These are phyloP conservation scores for Backusella morwellensis DNA, from an alignment of 192 early-diverging fungal genomes.

Conservation along the genomic window DNA sequence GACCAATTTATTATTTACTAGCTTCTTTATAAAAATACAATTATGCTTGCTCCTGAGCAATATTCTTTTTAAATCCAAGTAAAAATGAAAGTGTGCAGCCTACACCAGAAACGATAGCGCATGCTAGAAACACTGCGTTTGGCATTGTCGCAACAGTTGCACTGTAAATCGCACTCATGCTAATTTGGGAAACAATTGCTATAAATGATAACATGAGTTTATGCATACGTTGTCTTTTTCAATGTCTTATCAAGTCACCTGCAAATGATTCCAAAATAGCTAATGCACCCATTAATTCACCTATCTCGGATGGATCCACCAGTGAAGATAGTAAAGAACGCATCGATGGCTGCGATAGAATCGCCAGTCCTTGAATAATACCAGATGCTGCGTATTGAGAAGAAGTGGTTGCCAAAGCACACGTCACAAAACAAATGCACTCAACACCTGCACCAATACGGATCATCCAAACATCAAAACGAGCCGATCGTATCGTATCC, in stretches of 20 bases:
- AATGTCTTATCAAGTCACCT: constrained; percentile 2
- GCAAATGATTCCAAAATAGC: constrained; percentile 49
- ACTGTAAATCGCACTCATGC: constrained; percentile 44
- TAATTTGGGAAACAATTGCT: constrained; percentile 36
- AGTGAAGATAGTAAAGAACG: constrained; percentile 41
- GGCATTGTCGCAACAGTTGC: constrained; percentile 39
- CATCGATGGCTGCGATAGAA: constrained; percentile 35
- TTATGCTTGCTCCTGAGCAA: neutral
- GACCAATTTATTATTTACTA: neutral
- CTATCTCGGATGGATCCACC: constrained; percentile 46
- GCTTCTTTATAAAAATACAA: neutral
- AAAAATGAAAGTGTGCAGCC: constrained; percentile 37
- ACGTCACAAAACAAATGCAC: constrained; percentile 20
- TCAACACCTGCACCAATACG: constrained; percentile 41
- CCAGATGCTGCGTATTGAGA: constrained; percentile 13
- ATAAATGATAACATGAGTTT: neutral
- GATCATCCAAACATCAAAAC: constrained; percentile 48
- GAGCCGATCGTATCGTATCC: constrained; percentile 7
- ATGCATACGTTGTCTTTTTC: neutral
- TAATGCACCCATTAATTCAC: constrained; percentile 47
- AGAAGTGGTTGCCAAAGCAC: constrained; percentile 30
- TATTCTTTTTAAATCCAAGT: neutral
- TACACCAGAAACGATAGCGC: constrained; percentile 25
- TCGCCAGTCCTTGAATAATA: constrained; percentile 28
- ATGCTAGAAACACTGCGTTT: constrained; percentile 39